Conservation (phyloP, 2,329 filamentous ascomycete species). For the Xylaria multiplex region DNA sequence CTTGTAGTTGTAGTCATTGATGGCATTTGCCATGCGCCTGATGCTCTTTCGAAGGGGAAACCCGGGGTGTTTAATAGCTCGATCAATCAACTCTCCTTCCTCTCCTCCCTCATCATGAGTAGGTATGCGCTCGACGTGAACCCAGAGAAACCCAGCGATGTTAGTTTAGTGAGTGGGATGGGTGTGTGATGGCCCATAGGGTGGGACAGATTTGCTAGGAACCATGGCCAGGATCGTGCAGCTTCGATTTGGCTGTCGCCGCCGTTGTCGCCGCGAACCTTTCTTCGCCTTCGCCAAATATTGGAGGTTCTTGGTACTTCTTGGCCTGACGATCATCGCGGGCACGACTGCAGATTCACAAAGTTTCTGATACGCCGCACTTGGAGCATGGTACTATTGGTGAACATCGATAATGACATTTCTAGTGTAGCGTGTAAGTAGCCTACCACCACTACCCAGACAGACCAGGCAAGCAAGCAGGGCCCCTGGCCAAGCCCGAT, state of each 20-base stretch:
- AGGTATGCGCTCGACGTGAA: slow-evolving; percentile 1
- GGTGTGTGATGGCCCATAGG: slow-evolving; percentile 26
- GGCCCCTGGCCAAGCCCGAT: slow-evolving; percentile 25
- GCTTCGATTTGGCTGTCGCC: slow-evolving; percentile 27
- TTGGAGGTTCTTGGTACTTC: slow-evolving; percentile 33
- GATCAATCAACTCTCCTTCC: slow-evolving; percentile 15
- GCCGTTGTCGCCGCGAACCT: slow-evolving; percentile 29
- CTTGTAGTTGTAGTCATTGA: slow-evolving; percentile 3
- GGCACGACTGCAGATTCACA: slow-evolving; percentile 15
- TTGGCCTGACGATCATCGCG: slow-evolving; percentile 28
- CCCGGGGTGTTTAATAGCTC: slow-evolving; percentile 34
- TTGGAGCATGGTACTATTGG: slow-evolving; percentile 23
- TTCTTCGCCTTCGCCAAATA: slow-evolving; percentile 19
- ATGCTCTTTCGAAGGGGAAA: slow-evolving; percentile 22
- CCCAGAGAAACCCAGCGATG: slow-evolving; percentile 16
- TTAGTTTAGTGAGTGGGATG: slow-evolving; percentile 32
- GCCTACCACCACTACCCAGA: slow-evolving; percentile 8
- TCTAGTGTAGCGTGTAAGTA: not conserved
- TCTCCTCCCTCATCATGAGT: slow-evolving; percentile 3
- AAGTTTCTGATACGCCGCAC: slow-evolving; percentile 32
- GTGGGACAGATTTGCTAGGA: slow-evolving; percentile 27
- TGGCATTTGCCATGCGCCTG: slow-evolving; percentile 10
- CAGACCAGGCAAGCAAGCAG: slow-evolving; percentile 11
- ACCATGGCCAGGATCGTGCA: slow-evolving; percentile 31
- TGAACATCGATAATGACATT: slow-evolving; percentile 19